These are phyloP conservation scores for Cantharellus anzutake DNA, from an alignment of 768 basidiomycete genomes.

Conservation along the genomic window DNA sequence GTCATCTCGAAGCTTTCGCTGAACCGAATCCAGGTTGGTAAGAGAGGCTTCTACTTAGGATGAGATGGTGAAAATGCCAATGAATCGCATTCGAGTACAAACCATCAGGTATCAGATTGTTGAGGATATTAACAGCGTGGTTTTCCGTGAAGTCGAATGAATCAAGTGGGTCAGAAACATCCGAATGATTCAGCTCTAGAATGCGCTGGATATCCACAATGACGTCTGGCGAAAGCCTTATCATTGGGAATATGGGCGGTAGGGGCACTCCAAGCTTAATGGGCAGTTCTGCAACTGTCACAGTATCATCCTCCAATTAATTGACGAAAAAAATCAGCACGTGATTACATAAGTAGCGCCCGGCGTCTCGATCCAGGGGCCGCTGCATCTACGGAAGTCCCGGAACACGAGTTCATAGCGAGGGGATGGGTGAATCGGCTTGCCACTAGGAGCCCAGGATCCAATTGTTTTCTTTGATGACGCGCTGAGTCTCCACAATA, in stretches of 20 bases:
- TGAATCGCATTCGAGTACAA: neutral
- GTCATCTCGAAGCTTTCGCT: slow-evolving; percentile 44
- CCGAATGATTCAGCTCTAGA: slow-evolving; percentile 31
- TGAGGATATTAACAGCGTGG: slow-evolving; percentile 21
- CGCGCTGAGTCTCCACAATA: slow-evolving; percentile 10
- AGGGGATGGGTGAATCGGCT: no score
- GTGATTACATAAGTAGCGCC: no score
- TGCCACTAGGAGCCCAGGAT: slow-evolving; percentile 3
- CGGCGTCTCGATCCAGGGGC: no score
- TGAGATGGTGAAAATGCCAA: neutral
- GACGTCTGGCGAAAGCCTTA: slow-evolving; percentile 37
- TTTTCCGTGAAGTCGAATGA: slow-evolving; percentile 10
- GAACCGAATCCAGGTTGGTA: slow-evolving; percentile 49
- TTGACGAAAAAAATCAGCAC: no score
- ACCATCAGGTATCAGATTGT: slow-evolving; percentile 71
- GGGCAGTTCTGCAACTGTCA: no score
- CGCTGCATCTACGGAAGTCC: no score
- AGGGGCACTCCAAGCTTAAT: no score
- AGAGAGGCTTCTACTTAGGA: slow-evolving; percentile 48
- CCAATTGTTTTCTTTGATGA: slow-evolving; percentile 10
- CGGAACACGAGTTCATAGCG: no score
- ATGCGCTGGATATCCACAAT: slow-evolving; percentile 52
- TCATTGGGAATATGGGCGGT: neutral
- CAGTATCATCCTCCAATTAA: no score
- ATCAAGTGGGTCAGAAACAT: slow-evolving; percentile 22